These are phyloP conservation scores for Pyropia haitanensis DNA, from an alignment of 23 red algal species.

Conservation along the genomic window DNA sequence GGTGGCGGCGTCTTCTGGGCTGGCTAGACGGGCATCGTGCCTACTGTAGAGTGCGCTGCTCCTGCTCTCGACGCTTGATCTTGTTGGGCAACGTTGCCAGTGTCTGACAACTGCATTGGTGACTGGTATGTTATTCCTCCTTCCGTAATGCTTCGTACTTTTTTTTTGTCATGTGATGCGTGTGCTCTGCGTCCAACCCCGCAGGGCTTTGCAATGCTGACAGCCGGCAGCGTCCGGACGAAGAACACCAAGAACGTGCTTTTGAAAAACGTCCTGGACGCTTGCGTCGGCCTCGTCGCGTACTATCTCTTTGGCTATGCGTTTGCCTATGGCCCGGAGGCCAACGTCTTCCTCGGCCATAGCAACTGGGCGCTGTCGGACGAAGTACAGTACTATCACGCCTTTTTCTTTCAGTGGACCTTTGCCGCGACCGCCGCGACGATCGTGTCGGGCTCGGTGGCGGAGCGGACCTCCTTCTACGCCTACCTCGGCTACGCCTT, in stretches of 20 bases:
- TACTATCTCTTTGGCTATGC: slow-evolving; percentile 84
- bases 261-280: slow-evolving; percentile 68
- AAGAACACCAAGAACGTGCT: slow-evolving; percentile 95
- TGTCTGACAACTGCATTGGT: no score
- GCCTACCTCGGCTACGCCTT: slow-evolving; percentile 86
- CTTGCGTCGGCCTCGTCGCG: slow-evolving; percentile 70
- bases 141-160: no score
- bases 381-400: slow-evolving; percentile 20
- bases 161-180: no score
- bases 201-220: slow-evolving; percentile 99
- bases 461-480: slow-evolving; percentile 81
- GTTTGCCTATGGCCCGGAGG: slow-evolving; percentile 61
- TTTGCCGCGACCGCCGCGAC: slow-evolving; percentile 95
- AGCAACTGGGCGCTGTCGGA: slow-evolving; percentile 54
- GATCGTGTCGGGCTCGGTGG: slow-evolving; percentile 87
- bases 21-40: no score
- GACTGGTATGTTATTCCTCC: no score
- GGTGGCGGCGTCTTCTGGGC: no score
- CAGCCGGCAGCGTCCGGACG: slow-evolving; percentile 66
- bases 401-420: slow-evolving; percentile 84
- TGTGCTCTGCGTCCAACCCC: no score
- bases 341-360: slow-evolving; percentile 73
- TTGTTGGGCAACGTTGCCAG: no score
- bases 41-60: no score
- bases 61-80: no score